Evolutionary conservation across 805 yeast species (phyloP).

Genomic region (Ogataea parapolymorpha): DNA sequence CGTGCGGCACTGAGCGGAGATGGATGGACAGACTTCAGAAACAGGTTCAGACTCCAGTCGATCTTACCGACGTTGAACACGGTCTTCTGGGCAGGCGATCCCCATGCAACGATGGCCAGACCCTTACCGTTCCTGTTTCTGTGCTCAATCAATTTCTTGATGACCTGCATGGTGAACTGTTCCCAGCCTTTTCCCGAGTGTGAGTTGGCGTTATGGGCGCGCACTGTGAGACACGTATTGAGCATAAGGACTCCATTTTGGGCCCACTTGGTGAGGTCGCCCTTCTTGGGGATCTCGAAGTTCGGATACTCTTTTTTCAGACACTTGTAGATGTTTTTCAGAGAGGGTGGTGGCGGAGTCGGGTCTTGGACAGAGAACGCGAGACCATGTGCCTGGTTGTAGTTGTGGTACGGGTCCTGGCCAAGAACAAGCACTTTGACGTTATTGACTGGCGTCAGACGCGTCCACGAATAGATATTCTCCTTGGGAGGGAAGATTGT

Average conservation of each 20-base stretch:
- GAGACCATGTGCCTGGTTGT: constrained; percentile 92
- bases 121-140: constrained; percentile 46
- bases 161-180: constrained; percentile 70
- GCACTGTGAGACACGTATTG: constrained; percentile 86
- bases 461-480: constrained; percentile 89
- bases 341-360: constrained; percentile 80
- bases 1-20: constrained; percentile 89
- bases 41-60: constrained; percentile 38
- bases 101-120: constrained; percentile 67
- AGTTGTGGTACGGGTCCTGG: constrained; percentile 95
- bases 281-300: constrained; percentile 58
- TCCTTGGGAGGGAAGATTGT: constrained; percentile 73
- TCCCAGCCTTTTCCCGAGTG: constrained; percentile 95
- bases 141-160: constrained; percentile 48
- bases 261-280: constrained; percentile 82
- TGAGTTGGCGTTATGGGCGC: constrained; percentile 90
- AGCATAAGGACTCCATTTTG: constrained; percentile 80
- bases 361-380: constrained; percentile 91
- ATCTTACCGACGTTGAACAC: constrained; percentile 28
- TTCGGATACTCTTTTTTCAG: constrained; percentile 65
- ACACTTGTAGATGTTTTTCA: constrained; percentile 82
- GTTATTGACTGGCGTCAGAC: constrained; percentile 69
- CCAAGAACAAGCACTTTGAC: constrained; percentile 84
- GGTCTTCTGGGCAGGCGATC: constrained; percentile 42
- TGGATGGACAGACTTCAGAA: constrained; percentile 84